Evolutionary conservation across 1,139 yeast genomes (phyloP).

Genomic region (Komagataea norvegica): DNA sequence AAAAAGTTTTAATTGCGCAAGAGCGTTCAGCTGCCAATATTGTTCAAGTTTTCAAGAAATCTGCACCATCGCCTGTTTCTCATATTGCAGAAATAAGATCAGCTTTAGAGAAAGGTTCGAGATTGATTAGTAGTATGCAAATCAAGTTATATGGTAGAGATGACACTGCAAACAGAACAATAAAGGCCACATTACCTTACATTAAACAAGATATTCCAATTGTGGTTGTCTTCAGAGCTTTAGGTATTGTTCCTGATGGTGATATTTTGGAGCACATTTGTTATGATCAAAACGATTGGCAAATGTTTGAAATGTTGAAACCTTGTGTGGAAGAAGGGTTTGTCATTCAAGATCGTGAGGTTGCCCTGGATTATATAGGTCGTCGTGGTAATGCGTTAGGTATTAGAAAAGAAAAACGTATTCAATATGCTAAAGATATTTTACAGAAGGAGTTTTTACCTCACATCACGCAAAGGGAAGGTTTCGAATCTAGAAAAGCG

Average conservation of each 20-base stretch:
- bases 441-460: slow-evolving; percentile 94
- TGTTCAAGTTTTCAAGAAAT: slow-evolving; percentile 96
- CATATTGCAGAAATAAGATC: slow-evolving; percentile 96
- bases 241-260: slow-evolving; percentile 98
- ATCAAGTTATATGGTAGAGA: slow-evolving; percentile 87
- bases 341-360: slow-evolving; percentile 96
- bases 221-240: slow-evolving; percentile 93
- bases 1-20: slow-evolving; percentile 95
- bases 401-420: slow-evolving; percentile 95
- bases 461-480: slow-evolving; percentile 95
- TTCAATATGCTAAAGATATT: slow-evolving; percentile 94
- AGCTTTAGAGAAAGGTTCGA: slow-evolving; percentile 94
- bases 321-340: slow-evolving; percentile 99
- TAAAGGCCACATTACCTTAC: slow-evolving; percentile 93
- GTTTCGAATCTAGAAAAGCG: slow-evolving; percentile 94
- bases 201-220: slow-evolving; percentile 96
- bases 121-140: slow-evolving; percentile 91
- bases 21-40: slow-evolving; percentile 98
- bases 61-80: slow-evolving; percentile 95
- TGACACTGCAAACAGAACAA: slow-evolving; percentile 71
- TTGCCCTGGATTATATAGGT: slow-evolving; percentile 95
- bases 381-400: slow-evolving; percentile 95
- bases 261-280: slow-evolving; percentile 97
- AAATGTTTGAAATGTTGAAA: slow-evolving; percentile 97
- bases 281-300: slow-evolving; percentile 98